Evolutionary conservation across 2,329 filamentous ascomycete genomes (phyloP).

Genomic region (Lasiodiplodia sp.): DNA sequence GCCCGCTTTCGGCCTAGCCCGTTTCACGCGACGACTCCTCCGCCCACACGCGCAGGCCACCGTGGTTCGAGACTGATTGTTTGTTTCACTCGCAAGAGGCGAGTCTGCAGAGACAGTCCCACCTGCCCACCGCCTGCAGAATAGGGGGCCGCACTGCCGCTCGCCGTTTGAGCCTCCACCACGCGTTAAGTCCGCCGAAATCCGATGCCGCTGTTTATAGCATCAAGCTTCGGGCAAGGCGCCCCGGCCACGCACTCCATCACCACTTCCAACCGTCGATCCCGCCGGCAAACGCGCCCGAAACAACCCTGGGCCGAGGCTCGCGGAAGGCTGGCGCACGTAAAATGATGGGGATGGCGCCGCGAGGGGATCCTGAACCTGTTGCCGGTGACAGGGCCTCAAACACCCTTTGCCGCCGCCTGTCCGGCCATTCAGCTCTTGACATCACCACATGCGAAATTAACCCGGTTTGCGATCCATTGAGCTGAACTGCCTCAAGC

Average conservation of each 20-base stretch:
- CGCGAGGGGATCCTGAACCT: conserved; percentile 7
- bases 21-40: conserved; percentile 12
- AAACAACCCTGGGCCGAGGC: conserved; percentile 1
- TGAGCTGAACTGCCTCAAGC: neutral
- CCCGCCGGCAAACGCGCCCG: neutral
- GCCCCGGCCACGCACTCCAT: conserved; percentile 4
- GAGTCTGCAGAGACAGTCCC: neutral
- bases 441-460: conserved; percentile 12
- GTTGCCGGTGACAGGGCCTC: neutral
- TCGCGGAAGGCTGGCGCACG: neutral
- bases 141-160: neutral
- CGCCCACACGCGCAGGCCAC: conserved; percentile 15
- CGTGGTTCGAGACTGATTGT: conserved; percentile 23
- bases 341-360: conserved; percentile 19
- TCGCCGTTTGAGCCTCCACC: neutral
- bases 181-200: conserved; percentile 2
- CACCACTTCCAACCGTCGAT: neutral
- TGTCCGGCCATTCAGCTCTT: conserved; percentile 2
- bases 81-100: conserved; percentile 8
- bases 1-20: conserved; percentile 9
- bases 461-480: conserved; percentile 26
- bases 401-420: neutral
- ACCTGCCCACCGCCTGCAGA: neutral
- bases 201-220: neutral
- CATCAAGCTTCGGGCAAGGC: neutral